Evolutionary conservation across 1,284 basidiomycete species (phyloP).

Genomic region (Microbotryomycetes sp.): DNA sequence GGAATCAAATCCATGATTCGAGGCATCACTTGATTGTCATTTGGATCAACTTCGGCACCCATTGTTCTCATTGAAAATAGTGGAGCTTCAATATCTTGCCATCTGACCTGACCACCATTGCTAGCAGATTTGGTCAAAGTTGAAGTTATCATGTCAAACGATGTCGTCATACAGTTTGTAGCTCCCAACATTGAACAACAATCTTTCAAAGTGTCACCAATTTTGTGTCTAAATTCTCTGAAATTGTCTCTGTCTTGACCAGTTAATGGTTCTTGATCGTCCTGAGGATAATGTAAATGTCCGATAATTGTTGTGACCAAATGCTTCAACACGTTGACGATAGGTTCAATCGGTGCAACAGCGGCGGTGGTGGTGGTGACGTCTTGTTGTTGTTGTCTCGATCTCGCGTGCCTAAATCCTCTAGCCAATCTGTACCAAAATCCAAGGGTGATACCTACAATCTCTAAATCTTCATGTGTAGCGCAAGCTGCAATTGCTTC

Average conservation of each 20-base stretch:
- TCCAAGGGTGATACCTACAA: constrained; percentile 94
- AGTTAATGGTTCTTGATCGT: constrained; percentile 58
- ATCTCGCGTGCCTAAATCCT: constrained; percentile 59
- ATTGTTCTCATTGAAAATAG: constrained; percentile 97
- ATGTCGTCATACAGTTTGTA: constrained; percentile 70
- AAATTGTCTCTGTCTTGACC: constrained; percentile 90
- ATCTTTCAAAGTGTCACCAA: constrained; percentile 99
- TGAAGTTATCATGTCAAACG: constrained; percentile 71
- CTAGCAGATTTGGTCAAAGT: constrained; percentile 52
- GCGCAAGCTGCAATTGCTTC: constrained; percentile 92
- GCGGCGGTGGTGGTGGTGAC: constrained; percentile 31
- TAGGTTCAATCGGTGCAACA: constrained; percentile 47
- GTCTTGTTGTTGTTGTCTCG: constrained; percentile 33
- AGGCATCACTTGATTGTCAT: constrained; percentile 78
- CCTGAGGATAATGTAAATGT: constrained; percentile 83
- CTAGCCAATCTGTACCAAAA: constrained; percentile 95
- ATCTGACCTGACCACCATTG: constrained; percentile 42
- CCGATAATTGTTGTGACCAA: constrained; percentile 81
- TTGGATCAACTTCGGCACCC: constrained; percentile 84
- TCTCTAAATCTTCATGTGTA: constrained; percentile 86
- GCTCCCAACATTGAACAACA: constrained; percentile 92
- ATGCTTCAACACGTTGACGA: constrained; percentile 72
- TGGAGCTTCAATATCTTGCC: constrained; percentile 98
- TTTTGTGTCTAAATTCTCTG: constrained; percentile 89
- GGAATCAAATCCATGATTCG: constrained; percentile 94